Evolutionary conservation across 2,329 filamentous ascomycete species (phyloP), one percentile per base, ranked within the genome.

Genomic region (Trichoderma gracile): DNA sequence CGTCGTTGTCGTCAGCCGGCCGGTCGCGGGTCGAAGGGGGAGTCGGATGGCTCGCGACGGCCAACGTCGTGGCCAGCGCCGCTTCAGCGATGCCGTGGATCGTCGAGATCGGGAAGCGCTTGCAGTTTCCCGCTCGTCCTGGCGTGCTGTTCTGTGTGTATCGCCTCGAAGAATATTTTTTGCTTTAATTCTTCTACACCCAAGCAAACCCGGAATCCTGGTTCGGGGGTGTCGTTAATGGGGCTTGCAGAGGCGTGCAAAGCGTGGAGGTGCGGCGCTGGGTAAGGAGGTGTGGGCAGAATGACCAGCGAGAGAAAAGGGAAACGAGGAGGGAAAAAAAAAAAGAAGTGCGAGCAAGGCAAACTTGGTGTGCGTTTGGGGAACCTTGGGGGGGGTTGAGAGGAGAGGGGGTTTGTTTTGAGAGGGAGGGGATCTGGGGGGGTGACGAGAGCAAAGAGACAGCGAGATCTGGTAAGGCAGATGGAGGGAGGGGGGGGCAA

Each of bases 171-270:
- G 33, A 38, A 38, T 38, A 10, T 14, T 38, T 3, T 38, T 38
- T 38, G 12, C 14, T 38, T 38, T 38, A 38, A 38, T 38, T 38
- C 33, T 38, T 38, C 33, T 38, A 38, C 33, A 38, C 12, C 33
- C 33, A 38, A 69, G 67, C 68, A 68, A 71, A 71, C 69, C 69
- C 70, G 69, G 69, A 69, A 69, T 70, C 70, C 69, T 71, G 69
- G 70, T 69, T 71, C 65, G 76, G 76, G 76, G 74, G 76, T 78
- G 76, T 78, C 76, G 76, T 77, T 78, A 78, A 77, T 77, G 74
- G 72, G 73, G 69, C 71, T 74, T 72, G 69, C 71, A 71, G 76
- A 77, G 76, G 76, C 73, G 76, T 77, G 75, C 74, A 49, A 76
- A 73, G 71, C 70, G 73, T 68, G 70, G 64, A 55, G 64, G 61